Conservation (phyloP, 257 asterid genomes). For the Penstemon barbatus region DNA sequence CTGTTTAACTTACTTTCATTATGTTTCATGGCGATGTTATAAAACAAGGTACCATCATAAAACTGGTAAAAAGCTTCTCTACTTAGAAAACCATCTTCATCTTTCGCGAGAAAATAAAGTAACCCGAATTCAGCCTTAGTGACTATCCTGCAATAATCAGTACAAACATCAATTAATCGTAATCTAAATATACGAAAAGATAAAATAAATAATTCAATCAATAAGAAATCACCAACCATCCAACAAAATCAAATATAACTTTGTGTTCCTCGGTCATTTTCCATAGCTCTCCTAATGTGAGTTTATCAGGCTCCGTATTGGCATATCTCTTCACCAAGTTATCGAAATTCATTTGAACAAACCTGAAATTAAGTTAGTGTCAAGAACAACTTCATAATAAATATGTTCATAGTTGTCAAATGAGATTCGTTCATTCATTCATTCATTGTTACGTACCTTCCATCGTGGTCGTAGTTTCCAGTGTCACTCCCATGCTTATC, state of each 20-base stretch:
- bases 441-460: neutral
- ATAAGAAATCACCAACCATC: constrained; percentile 2
- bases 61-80: neutral
- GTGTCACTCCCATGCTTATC: neutral
- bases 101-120: neutral
- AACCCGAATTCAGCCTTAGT: neutral
- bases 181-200: no score
- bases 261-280: neutral
- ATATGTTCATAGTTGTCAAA: no score
- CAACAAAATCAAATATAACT: neutral
- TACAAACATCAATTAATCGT: neutral
- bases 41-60: constrained; percentile 3
- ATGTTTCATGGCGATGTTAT: neutral
- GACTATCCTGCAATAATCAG: neutral
- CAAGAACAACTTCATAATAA: no score
- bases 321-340: neutral
- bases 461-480: neutral
- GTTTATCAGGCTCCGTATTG: neutral
- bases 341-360: neutral
- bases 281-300: neutral
- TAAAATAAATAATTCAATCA: neutral
- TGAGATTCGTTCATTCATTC: neutral
- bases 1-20: neutral
- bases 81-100: neutral
- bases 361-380: neutral